phyloP scores from a whole-genome alignment of 2,329 filamentous ascomycete species.

The Paracamarosporium sp. region DNA sequence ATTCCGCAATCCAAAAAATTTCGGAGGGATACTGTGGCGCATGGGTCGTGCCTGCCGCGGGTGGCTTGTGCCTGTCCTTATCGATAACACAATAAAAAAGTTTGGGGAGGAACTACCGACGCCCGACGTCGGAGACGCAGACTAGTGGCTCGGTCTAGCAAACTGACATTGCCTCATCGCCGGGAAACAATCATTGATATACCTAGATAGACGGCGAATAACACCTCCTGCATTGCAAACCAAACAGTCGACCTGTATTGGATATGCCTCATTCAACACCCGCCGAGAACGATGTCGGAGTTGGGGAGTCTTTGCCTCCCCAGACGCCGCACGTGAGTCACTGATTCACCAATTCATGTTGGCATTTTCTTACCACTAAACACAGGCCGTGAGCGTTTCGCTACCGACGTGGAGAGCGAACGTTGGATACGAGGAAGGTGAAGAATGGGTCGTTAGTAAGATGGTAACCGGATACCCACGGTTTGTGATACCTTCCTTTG shows the following conservation, averaged over 20 bases:
- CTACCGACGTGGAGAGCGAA: slow-evolving; percentile 92
- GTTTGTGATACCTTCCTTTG: slow-evolving; percentile 50
- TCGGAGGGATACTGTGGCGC: not conserved
- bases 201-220: not conserved
- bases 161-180: slow-evolving; percentile 8
- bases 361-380: slow-evolving; percentile 20
- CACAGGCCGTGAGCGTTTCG: slow-evolving; percentile 91
- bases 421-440: slow-evolving; percentile 91
- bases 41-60: not conserved
- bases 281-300: slow-evolving; percentile 43
- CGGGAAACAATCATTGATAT: not conserved
- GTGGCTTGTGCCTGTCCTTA: slow-evolving; percentile 2
- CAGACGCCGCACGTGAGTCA: slow-evolving; percentile 49
- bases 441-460: slow-evolving; percentile 81
- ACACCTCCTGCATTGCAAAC: not conserved
- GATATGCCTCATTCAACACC: slow-evolving; percentile 32
- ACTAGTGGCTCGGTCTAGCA: not conserved
- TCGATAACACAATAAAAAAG: slow-evolving; percentile 1
- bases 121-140: slow-evolving; percentile 3
- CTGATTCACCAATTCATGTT: slow-evolving; percentile 7
- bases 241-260: not conserved
- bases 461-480: slow-evolving; percentile 93
- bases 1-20: slow-evolving; percentile 4
- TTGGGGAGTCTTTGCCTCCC: slow-evolving; percentile 47
- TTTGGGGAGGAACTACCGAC: slow-evolving; percentile 5